These are phyloP conservation scores for Tulasnella sp. DNA, from an alignment of 768 basidiomycete genomes.

Conservation along the genomic window DNA sequence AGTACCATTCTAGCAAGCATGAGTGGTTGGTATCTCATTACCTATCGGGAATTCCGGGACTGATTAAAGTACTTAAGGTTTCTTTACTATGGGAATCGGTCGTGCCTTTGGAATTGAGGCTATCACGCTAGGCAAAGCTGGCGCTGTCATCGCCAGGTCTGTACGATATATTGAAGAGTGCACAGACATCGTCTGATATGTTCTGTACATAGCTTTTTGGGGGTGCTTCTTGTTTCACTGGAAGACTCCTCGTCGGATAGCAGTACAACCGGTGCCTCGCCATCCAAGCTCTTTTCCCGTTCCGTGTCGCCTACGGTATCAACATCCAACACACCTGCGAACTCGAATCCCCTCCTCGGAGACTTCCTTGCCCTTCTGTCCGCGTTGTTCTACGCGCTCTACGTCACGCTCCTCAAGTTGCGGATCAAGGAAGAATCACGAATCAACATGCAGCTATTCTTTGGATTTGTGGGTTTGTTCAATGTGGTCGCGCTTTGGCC, in stretches of 20 bases:
- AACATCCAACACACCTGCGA: not conserved
- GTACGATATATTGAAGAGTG: constrained; percentile 16
- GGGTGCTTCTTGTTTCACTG: constrained; percentile 17
- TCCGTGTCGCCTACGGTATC: not conserved
- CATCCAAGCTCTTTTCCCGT: not conserved
- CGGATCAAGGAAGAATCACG: constrained; percentile 68
- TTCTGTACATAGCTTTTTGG: constrained; percentile 10
- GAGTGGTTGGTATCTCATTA: constrained; percentile 78
- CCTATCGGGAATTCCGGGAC: not conserved
- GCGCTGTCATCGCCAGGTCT: constrained; percentile 70
- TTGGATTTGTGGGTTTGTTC: constrained; percentile 85
- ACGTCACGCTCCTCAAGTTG: constrained; percentile 82
- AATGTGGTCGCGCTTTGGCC: constrained; percentile 70
- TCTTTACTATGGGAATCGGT: constrained; percentile 84
- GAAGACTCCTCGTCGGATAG: constrained; percentile 14
- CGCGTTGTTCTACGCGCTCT: constrained; percentile 77
- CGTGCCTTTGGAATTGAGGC: constrained; percentile 69
- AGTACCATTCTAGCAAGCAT: constrained; percentile 80
- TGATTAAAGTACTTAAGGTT: constrained; percentile 38
- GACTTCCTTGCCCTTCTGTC: constrained; percentile 78
- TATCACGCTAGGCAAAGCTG: constrained; percentile 56
- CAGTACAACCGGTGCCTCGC: constrained; percentile 7
- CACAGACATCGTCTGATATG: not conserved
- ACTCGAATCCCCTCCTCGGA: constrained; percentile 42
- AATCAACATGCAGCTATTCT: constrained; percentile 88